A percentile compares a stretch with the other conserved stretches of the same genome.
Evolutionary conservation across 495 filamentous ascomycete species (phyloP).

Genomic region (Talaromyces ruber): DNA sequence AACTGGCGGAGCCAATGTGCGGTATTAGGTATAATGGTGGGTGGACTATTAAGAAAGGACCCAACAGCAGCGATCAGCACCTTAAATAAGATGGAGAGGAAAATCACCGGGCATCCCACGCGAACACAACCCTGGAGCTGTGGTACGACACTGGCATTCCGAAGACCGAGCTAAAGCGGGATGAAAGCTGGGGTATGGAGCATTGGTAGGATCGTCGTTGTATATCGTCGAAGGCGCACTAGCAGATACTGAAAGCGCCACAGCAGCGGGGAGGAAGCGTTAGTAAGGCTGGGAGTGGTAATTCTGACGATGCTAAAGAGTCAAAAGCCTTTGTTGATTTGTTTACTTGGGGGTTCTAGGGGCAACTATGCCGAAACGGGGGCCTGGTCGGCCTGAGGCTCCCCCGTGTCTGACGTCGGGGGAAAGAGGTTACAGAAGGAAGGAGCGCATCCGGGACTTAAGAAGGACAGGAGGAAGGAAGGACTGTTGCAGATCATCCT

Average conservation of each 20-base stretch:
- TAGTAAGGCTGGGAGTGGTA: background rate
- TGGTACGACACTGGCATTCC: background rate
- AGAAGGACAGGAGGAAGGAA: background rate
- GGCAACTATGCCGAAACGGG: background rate
- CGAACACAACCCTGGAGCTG: background rate
- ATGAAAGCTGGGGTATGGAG: background rate
- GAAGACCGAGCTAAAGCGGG: background rate
- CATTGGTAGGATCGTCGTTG: background rate
- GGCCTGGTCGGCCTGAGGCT: background rate
- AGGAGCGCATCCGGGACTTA: background rate
- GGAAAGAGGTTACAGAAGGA: no score
- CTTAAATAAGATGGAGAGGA: background rate
- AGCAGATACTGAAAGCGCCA: background rate
- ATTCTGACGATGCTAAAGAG: background rate
- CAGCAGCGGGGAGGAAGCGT: background rate
- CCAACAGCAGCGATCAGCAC: background rate
- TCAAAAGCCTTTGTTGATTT: background rate
- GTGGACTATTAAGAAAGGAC: background rate
- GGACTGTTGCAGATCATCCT: background rate
- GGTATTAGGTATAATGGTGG: background rate
- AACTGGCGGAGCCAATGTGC: background rate
- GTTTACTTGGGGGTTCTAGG: background rate
- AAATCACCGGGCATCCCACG: background rate
- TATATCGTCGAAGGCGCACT: background rate
- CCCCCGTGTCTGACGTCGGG: background rate